Conservation (phyloP, 139 green algal genomes). For the Micromonas commoda region DNA sequence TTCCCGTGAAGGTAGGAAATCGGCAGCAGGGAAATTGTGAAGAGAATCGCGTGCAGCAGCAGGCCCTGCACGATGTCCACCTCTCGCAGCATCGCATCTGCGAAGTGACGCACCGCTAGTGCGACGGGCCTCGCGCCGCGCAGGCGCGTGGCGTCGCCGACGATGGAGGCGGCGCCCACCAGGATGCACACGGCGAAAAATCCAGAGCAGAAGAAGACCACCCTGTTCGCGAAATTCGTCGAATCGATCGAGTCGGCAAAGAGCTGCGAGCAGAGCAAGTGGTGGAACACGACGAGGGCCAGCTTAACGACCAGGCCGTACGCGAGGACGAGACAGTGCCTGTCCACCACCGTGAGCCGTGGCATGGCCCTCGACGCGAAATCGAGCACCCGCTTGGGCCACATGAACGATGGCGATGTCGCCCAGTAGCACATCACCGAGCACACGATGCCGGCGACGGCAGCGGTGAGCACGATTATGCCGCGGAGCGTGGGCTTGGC, state of each 20-base stretch:
- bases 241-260: not conserved
- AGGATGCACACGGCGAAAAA: not conserved
- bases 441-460: not conserved
- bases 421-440: slow-evolving; percentile 2
- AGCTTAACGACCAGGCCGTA: not conserved
- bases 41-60: not conserved
- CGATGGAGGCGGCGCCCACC: not conserved
- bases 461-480: not conserved
- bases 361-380: not conserved
- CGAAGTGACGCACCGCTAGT: not conserved
- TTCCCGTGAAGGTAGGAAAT: slow-evolving; percentile 15
- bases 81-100: not conserved
- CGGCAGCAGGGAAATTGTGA: not conserved
- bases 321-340: not conserved
- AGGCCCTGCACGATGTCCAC: not conserved
- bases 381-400: not conserved
- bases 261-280: not conserved
- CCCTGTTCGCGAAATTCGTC: not conserved
- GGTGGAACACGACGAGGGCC: not conserved
- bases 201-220: slow-evolving; percentile 5
- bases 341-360: not conserved
- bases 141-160: not conserved
- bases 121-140: too few species aligned
- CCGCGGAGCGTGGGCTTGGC: not conserved
- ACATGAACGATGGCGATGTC: slow-evolving; percentile 1